Conservation (phyloP, 2,329 filamentous ascomycete genomes). For the Venturia carpophila region DNA sequence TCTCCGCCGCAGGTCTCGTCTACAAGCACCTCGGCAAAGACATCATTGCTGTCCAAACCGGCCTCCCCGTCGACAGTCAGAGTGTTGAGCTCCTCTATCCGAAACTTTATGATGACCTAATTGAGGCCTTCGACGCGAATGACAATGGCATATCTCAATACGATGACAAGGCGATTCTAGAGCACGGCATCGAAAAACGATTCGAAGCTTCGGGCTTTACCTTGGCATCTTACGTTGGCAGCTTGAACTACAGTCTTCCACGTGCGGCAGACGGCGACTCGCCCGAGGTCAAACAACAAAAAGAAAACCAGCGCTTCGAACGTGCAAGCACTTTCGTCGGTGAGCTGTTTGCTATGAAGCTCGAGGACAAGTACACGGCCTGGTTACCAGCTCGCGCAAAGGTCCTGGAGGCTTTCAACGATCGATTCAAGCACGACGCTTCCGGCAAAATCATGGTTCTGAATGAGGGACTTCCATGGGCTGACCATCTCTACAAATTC, state of each 20-base stretch:
- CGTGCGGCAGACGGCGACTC: constrained; percentile 20
- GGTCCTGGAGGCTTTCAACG: constrained; percentile 67
- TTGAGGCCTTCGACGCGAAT: constrained; percentile 94
- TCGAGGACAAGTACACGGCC: constrained; percentile 64
- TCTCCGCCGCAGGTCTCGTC: constrained; percentile 87
- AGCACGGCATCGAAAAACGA: constrained; percentile 68
- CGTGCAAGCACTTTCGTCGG: constrained; percentile 76
- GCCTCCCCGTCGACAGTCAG: constrained; percentile 47
- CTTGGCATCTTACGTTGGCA: constrained; percentile 80
- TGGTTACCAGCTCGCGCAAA: constrained; percentile 85
- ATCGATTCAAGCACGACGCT: constrained; percentile 59
- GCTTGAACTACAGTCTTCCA: constrained; percentile 57
- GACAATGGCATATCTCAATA: constrained; percentile 90
- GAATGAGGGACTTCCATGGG: constrained; percentile 80
- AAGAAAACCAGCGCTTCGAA: constrained; percentile 74
- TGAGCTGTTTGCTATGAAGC: constrained; percentile 65
- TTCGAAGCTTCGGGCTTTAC: constrained; percentile 78
- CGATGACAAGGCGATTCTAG: constrained; percentile 59
- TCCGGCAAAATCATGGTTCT: constrained; percentile 77
- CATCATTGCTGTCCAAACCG: constrained; percentile 64
- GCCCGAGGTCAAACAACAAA: constrained; percentile 48
- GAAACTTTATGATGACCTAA: constrained; percentile 87
- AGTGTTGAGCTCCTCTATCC: constrained; percentile 70
- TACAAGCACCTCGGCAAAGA: constrained; percentile 90
- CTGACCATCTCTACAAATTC: constrained; percentile 86